Evolutionary conservation across 164 flowering plant genomes (phyloP).

Genomic region (Tetrastigma voinierianum): DNA sequence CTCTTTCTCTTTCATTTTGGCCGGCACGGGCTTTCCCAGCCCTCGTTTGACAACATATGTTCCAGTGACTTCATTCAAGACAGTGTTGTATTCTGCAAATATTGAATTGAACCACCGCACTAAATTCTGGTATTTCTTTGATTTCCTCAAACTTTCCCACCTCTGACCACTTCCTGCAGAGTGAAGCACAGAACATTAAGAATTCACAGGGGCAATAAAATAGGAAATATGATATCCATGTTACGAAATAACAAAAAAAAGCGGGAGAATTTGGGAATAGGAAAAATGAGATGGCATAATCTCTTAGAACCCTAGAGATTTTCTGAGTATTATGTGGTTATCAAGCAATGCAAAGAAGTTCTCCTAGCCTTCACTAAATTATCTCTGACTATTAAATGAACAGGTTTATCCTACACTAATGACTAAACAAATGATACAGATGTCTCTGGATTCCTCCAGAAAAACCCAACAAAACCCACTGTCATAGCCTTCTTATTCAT

Average conservation of each 20-base stretch:
- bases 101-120: slow-evolving; percentile 86
- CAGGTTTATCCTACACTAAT: not conserved
- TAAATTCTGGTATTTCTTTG: slow-evolving; percentile 73
- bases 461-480: not conserved
- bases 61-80: slow-evolving; percentile 45
- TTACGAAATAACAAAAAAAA: not conserved
- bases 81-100: slow-evolving; percentile 41
- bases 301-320: not conserved
- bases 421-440: not conserved
- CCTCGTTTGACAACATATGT: slow-evolving; percentile 65
- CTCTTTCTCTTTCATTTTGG: slow-evolving; percentile 43
- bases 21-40: slow-evolving; percentile 41
- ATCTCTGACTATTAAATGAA: too few relatives aligned
- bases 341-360: not conserved
- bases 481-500: too few relatives aligned
- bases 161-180: slow-evolving; percentile 77
- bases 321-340: not conserved
- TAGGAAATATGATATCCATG: not conserved
- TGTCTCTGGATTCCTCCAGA: not conserved
- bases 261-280: not conserved
- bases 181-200: not conserved
- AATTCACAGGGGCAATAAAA: not conserved
- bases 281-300: not conserved
- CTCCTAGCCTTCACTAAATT: not conserved
- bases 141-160: slow-evolving; percentile 91